phyloP scores from a whole-genome alignment of 306 rosid species.

The Notholithocarpus densiflorus region DNA sequence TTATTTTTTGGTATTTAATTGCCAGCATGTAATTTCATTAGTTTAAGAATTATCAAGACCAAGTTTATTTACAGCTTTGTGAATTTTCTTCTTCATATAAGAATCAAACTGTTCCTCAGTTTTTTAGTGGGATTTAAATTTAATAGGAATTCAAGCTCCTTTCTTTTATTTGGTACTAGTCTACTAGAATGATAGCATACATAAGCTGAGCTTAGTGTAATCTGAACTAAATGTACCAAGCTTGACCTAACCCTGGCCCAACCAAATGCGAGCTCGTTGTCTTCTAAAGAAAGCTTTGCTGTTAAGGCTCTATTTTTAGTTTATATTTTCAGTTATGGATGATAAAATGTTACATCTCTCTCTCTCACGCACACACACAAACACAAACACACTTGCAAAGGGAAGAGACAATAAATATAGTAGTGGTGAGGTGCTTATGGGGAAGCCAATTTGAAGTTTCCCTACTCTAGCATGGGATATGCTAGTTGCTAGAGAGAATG shows the following conservation, averaged over 20 bases:
- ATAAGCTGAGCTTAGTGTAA: not conserved
- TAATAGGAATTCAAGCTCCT: not conserved
- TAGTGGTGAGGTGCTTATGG: too few relatives aligned
- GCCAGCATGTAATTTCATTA: not conserved
- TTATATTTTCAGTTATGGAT: not conserved
- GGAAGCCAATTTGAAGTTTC: too few relatives aligned
- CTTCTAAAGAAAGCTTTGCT: not conserved
- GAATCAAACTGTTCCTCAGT: not conserved
- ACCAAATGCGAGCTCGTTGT: not conserved
- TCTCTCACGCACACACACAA: too few relatives aligned
- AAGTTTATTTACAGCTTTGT: not conserved
- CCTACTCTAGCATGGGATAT: too few relatives aligned
- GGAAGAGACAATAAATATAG: too few relatives aligned
- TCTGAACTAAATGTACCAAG: not conserved
- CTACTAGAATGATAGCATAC: not conserved
- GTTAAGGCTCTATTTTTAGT: not conserved
- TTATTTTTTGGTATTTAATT: not conserved
- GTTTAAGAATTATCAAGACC: not conserved
- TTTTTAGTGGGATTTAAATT: not conserved
- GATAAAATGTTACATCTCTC: not conserved
- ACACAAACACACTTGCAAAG: too few relatives aligned
- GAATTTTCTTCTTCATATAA: not conserved
- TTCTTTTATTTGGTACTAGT: not conserved
- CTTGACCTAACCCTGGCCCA: not conserved
- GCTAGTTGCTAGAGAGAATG: too few relatives aligned